phyloP scores from a whole-genome alignment of 768 basidiomycete genomes.

The Gymnopilus dilepis region DNA sequence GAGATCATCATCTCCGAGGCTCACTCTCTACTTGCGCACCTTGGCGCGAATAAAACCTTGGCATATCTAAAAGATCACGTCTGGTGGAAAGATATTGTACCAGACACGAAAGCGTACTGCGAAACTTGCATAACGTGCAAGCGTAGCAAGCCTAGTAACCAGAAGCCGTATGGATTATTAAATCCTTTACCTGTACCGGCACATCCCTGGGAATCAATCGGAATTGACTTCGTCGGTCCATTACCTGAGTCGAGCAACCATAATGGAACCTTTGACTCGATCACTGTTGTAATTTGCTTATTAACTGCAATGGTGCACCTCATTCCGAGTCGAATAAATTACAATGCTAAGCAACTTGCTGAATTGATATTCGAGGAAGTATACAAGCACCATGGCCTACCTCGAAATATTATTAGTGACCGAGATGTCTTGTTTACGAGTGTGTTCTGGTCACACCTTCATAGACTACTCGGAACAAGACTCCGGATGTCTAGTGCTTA shows the following conservation, averaged over 20 bases:
- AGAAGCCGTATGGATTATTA: too few relatives aligned
- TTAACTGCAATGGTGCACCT: constrained; percentile 4
- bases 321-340: constrained; percentile 5
- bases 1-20: too few relatives aligned
- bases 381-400: constrained; percentile 3
- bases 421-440: too few relatives aligned
- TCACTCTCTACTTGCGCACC: constrained; percentile 2
- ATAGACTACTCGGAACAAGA: too few relatives aligned
- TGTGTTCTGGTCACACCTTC: too few relatives aligned
- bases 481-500: too few relatives aligned
- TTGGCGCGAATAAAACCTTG: neutral
- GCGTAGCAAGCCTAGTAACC: neutral
- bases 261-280: neutral
- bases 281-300: constrained; percentile 2
- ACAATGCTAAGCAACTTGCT: neutral
- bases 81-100: constrained; percentile 10
- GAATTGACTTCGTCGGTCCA: constrained; percentile 6
- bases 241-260: neutral
- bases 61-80: neutral
- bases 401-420: constrained; percentile 1
- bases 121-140: constrained; percentile 6
- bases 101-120: constrained; percentile 7
- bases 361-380: too few relatives aligned
- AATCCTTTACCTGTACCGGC: too few relatives aligned
- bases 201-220: too few relatives aligned